These are phyloP conservation scores for Aspergillus ruber DNA, from an alignment of 2,329 filamentous ascomycete genomes.

Conservation along the genomic window DNA sequence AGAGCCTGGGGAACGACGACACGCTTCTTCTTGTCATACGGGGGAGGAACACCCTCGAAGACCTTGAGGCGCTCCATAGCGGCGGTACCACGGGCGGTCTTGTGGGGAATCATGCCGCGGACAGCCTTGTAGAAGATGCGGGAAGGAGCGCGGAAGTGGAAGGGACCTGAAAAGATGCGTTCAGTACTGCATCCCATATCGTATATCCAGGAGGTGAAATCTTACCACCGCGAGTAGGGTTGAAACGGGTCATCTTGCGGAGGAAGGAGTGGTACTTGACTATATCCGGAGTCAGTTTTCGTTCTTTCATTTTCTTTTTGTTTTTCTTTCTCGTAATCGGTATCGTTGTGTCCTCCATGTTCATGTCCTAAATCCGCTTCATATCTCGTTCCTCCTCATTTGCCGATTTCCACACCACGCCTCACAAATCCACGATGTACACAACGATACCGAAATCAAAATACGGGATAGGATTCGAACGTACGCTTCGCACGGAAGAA, in stretches of 20 bases:
- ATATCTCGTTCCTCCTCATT: not conserved
- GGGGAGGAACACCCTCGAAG: conserved; percentile 97
- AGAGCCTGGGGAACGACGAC: conserved; percentile 98
- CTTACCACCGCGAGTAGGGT: conserved; percentile 96
- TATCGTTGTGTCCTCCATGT: not conserved
- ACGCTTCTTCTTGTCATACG: conserved; percentile 99
- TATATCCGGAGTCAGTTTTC: conserved; percentile 52
- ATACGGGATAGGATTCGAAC: conserved; percentile 41
- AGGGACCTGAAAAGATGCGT: conserved; percentile 62
- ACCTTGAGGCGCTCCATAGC: conserved; percentile 98
- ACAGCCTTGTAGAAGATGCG: conserved; percentile 99
- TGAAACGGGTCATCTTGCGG: conserved; percentile 99
- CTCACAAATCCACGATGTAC: conserved; percentile 4
- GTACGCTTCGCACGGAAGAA: conserved; percentile 99
- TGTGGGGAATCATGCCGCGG: conserved; percentile 99
- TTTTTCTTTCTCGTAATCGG: conserved; percentile 2
- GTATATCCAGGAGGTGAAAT: not conserved
- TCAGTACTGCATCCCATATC: conserved; percentile 5
- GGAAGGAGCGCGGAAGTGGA: conserved; percentile 99
- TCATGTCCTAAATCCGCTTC: not conserved
- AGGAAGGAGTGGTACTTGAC: conserved; percentile 99
- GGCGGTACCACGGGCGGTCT: conserved; percentile 94
- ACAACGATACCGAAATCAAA: conserved; percentile 18
- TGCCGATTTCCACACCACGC: not conserved
- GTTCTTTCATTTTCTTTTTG: not conserved